Evolutionary conservation across 148 eudicot species (phyloP).

Genomic region (Drosera capensis): DNA sequence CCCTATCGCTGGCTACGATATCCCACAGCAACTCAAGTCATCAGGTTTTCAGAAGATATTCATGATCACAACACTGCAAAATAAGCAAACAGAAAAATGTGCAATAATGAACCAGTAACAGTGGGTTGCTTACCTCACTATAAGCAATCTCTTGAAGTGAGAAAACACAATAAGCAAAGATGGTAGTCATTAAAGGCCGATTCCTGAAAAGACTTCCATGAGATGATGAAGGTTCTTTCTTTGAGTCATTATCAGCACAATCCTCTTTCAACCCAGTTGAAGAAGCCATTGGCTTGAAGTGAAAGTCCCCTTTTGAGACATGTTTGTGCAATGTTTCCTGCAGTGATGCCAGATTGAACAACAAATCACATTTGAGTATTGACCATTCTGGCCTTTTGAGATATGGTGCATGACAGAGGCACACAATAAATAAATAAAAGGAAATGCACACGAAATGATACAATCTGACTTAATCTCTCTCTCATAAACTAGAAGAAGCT

Average conservation of each 20-base stretch:
- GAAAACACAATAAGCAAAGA: constrained; percentile 11
- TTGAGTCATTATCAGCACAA: constrained; percentile 2
- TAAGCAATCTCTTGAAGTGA: constrained; percentile 13
- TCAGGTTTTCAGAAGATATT: too few species aligned
- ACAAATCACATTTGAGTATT: not conserved
- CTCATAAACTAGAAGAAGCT: too few species aligned
- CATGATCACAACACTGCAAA: not conserved
- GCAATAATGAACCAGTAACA: not conserved
- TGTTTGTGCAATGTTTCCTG: constrained; percentile 12
- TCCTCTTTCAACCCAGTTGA: not conserved
- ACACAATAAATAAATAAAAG: too few species aligned
- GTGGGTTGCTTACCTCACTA: constrained; percentile 2
- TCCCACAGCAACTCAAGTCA: too few species aligned
- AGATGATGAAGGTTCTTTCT: constrained; percentile 1
- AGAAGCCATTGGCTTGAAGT: not conserved
- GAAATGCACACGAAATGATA: too few species aligned
- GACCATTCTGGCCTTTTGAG: too few species aligned
- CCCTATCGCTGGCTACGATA: too few species aligned
- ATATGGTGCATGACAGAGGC: too few species aligned
- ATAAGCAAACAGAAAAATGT: not conserved
- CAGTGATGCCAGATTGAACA: not conserved
- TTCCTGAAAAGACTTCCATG: constrained; percentile 2
- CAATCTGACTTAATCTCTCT: too few species aligned
- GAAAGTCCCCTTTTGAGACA: not conserved
- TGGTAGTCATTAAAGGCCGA: constrained; percentile 10